A percentile compares a stretch with the other conserved stretches of the same genome.
These are phyloP conservation scores for Phaeosphaeria sp. DNA, from an alignment of 2,329 filamentous ascomycete genomes.

Conservation along the genomic window DNA sequence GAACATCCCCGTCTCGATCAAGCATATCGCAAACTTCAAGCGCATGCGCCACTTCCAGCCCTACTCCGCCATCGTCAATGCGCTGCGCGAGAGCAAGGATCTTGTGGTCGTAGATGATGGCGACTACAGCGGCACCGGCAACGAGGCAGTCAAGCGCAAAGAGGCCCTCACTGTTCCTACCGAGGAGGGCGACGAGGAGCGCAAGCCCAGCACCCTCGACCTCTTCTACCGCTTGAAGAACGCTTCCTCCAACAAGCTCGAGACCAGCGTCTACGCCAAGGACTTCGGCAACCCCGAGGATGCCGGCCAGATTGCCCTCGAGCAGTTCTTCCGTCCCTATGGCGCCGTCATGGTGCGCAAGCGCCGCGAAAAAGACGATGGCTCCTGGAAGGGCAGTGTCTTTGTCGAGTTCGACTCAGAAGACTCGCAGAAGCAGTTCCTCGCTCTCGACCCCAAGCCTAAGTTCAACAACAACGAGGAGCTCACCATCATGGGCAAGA, in stretches of 20 bases:
- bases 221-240: conserved; percentile 58
- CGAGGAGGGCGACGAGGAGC: conserved; percentile 38
- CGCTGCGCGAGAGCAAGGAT: conserved; percentile 77
- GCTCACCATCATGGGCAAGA: conserved; percentile 85
- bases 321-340: conserved; percentile 85
- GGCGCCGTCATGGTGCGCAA: conserved; percentile 85
- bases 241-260: conserved; percentile 70
- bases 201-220: conserved; percentile 42
- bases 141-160: conserved; percentile 71
- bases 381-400: conserved; percentile 92
- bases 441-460: conserved; percentile 80
- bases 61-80: conserved; percentile 80
- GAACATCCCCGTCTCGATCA: conserved; percentile 82
- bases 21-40: conserved; percentile 84
- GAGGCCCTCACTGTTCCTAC: conserved; percentile 58
- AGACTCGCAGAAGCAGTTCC: conserved; percentile 80
- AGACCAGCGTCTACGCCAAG: conserved; percentile 86
- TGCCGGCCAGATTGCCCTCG: conserved; percentile 89
- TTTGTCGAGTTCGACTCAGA: conserved; percentile 90
- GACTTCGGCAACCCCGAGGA: conserved; percentile 88
- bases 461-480: conserved; percentile 82
- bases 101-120: conserved; percentile 79
- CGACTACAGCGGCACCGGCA: conserved; percentile 56
- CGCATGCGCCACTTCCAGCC: conserved; percentile 96
- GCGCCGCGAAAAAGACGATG: conserved; percentile 69